A percentile compares a stretch with the other conserved stretches of the same genome.
Evolutionary conservation across 352 stramenopile species (phyloP).

Genomic region (Pythium graminicola): DNA sequence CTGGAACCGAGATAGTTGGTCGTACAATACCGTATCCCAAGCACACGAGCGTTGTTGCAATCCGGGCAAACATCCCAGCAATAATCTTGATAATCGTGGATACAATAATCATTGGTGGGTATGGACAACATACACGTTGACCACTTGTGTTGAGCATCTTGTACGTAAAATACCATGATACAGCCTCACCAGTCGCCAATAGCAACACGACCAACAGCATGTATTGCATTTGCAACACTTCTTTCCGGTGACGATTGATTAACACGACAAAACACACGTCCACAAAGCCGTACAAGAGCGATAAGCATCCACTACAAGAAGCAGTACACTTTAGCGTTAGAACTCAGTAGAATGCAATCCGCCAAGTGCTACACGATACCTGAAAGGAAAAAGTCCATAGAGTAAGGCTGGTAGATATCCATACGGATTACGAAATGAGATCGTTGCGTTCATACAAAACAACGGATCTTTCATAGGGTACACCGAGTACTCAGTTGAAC

Average conservation of each 20-base stretch:
- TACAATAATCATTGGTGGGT: slow-evolving; percentile 56
- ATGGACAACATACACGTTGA: slow-evolving; percentile 70
- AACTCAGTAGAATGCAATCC: too few relatives aligned
- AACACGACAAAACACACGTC: slow-evolving; percentile 62
- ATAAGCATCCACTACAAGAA: slow-evolving; percentile 47
- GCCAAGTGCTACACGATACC: slow-evolving; percentile 34
- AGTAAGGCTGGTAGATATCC: slow-evolving; percentile 75
- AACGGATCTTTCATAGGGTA: slow-evolving; percentile 74
- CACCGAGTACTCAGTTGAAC: slow-evolving; percentile 50
- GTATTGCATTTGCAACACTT: slow-evolving; percentile 78
- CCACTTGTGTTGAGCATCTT: slow-evolving; percentile 64
- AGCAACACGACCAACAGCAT: slow-evolving; percentile 75
- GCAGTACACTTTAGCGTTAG: neutral
- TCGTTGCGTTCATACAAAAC: slow-evolving; percentile 47
- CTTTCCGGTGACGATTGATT: slow-evolving; percentile 59
- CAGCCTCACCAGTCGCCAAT: slow-evolving; percentile 59
- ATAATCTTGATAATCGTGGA: slow-evolving; percentile 70
- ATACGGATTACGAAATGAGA: slow-evolving; percentile 77
- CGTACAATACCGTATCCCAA: slow-evolving; percentile 79
- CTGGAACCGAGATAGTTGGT: slow-evolving; percentile 58
- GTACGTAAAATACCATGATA: slow-evolving; percentile 78
- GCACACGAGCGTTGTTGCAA: slow-evolving; percentile 71
- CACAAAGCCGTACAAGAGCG: slow-evolving; percentile 64
- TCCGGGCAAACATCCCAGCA: slow-evolving; percentile 62
- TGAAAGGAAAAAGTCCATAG: slow-evolving; percentile 81